Evolutionary conservation across 2,329 filamentous ascomycete species (phyloP).

Genomic region (Calonectria crousiana): DNA sequence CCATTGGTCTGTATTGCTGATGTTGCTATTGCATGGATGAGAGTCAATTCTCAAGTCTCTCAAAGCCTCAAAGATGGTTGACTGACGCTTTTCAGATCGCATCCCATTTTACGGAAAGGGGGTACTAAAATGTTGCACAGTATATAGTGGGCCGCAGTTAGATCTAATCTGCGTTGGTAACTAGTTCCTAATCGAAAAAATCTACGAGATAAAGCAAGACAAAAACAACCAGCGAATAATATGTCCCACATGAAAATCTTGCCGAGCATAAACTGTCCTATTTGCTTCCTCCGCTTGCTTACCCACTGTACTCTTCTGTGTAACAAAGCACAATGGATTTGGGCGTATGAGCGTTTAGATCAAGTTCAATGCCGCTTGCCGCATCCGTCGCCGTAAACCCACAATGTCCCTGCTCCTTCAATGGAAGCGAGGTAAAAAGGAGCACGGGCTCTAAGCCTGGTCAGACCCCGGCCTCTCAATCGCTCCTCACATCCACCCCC

Average conservation of each 20-base stretch:
- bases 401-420: not conserved
- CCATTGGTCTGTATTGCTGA: not conserved
- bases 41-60: too few relatives aligned
- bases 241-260: not conserved
- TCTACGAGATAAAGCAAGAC: not conserved
- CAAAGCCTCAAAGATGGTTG: not conserved
- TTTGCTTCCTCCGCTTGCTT: not conserved
- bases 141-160: not conserved
- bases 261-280: not conserved
- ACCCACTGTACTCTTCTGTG: not conserved
- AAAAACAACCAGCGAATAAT: not conserved
- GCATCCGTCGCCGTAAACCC: not conserved
- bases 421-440: not conserved
- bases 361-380: not conserved
- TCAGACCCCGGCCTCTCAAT: not conserved
- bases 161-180: not conserved
- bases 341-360: not conserved
- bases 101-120: not conserved
- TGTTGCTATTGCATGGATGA: too few relatives aligned
- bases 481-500: not conserved
- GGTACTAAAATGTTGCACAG: not conserved
- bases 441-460: not conserved
- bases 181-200: not conserved
- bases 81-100: not conserved
- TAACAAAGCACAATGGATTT: not conserved